Conservation (phyloP, 768 basidiomycete genomes). For the Multifurca ochricompacta region DNA sequence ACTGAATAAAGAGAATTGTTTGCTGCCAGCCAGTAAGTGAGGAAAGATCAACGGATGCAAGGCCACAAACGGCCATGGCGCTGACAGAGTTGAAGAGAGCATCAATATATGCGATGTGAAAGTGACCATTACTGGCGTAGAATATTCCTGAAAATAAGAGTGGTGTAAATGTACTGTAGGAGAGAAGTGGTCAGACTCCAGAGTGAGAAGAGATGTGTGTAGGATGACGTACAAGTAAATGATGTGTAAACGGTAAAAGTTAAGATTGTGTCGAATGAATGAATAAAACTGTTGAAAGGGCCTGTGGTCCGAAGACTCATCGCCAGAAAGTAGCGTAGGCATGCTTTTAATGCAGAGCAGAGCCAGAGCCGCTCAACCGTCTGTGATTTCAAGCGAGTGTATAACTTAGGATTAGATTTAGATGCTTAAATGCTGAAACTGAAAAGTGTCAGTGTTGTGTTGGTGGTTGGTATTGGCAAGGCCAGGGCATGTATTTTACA, state of each 20-base stretch:
- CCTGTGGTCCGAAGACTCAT: neutral
- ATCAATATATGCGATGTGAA: constrained; percentile 68
- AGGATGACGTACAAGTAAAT: constrained; percentile 33
- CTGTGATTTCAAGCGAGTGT: neutral
- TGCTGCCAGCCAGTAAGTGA: constrained; percentile 64
- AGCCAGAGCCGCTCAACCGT: neutral
- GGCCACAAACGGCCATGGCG: constrained; percentile 73
- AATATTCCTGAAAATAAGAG: constrained; percentile 73
- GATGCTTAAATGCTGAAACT: too few relatives aligned
- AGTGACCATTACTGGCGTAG: constrained; percentile 72
- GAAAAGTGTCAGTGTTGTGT: too few relatives aligned
- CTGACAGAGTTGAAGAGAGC: constrained; percentile 70
- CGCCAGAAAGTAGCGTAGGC: constrained; percentile 1
- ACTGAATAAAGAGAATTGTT: constrained; percentile 62
- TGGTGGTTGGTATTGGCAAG: too few relatives aligned
- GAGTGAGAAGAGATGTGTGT: neutral
- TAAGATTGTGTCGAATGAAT: constrained; percentile 27
- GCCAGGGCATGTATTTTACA: too few relatives aligned
- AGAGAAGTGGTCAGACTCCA: constrained; percentile 1
- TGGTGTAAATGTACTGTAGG: constrained; percentile 61
- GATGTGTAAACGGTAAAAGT: constrained; percentile 44
- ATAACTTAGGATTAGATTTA: too few relatives aligned
- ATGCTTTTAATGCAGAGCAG: neutral
- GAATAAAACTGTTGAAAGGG: neutral
- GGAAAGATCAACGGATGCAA: constrained; percentile 62